Percentiles rank a stretch among this genome's conserved stretches.
These are phyloP conservation scores for Gleditsia sinensis DNA, from an alignment of 306 rosid genomes.

Conservation along the genomic window DNA sequence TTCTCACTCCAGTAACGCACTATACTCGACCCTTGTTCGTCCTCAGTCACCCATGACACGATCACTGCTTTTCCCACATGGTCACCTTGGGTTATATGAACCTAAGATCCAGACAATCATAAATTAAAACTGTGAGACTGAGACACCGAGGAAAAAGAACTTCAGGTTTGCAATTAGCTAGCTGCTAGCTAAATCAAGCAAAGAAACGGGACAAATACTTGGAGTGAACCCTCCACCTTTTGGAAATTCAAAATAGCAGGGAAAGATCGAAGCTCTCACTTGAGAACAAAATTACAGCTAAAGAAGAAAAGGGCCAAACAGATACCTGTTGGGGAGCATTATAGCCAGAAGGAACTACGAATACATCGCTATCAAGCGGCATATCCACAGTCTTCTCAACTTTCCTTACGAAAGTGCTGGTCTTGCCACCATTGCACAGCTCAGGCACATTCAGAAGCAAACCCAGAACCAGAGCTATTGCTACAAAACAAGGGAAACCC, in stretches of 20 bases:
- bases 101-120: constrained; percentile 50
- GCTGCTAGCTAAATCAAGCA: constrained; percentile 12
- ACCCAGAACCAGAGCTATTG: constrained; percentile 21
- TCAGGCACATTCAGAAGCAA: constrained; percentile 42
- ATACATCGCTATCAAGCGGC: constrained; percentile 68
- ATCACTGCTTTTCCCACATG: constrained; percentile 72
- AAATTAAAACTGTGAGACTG: neutral
- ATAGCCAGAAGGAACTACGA: constrained; percentile 60
- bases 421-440: constrained; percentile 57
- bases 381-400: constrained; percentile 52
- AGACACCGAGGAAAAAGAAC: neutral
- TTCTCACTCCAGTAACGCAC: constrained; percentile 79
- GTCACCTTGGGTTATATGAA: constrained; percentile 95
- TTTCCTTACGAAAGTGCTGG: constrained; percentile 57
- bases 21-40: constrained; percentile 63
- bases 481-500: constrained; percentile 32
- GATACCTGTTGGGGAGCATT: constrained; percentile 86
- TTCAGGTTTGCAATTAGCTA: neutral
- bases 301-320: neutral
- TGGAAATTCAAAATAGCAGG: neutral
- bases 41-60: constrained; percentile 81
- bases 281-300: neutral
- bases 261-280: neutral
- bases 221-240: neutral
- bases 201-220: neutral